phyloP scores from a whole-genome alignment of 352 stramenopile genomes.

The Pythium apleroticum region DNA sequence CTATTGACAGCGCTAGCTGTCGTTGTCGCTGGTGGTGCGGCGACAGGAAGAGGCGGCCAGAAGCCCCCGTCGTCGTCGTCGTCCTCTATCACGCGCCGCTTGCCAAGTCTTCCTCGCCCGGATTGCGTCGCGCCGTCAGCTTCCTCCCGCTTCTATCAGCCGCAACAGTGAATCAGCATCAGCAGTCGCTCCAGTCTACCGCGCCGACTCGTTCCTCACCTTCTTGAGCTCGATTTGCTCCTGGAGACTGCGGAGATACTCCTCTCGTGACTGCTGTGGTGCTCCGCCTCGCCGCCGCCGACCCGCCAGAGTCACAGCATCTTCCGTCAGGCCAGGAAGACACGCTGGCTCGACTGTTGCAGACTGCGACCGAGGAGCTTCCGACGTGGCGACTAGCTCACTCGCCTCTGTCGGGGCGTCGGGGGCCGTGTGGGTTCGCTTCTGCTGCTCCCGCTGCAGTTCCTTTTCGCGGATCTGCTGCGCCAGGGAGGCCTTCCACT shows the following conservation, averaged over 20 bases:
- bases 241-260: constrained; percentile 39
- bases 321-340: neutral
- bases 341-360: neutral
- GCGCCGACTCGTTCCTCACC: constrained; percentile 26
- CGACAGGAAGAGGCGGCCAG: neutral
- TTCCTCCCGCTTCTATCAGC: constrained; percentile 9
- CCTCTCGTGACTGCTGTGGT: constrained; percentile 32
- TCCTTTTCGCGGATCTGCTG: constrained; percentile 52
- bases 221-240: constrained; percentile 57
- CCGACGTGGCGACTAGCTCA: neutral
- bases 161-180: neutral
- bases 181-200: neutral
- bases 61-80: constrained; percentile 3
- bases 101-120: constrained; percentile 2
- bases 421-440: constrained; percentile 26
- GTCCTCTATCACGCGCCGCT: constrained; percentile 1
- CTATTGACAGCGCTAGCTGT: neutral
- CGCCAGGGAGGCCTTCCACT: constrained; percentile 49
- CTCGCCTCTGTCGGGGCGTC: neutral
- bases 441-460: constrained; percentile 8
- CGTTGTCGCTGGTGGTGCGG: neutral
- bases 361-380: neutral
- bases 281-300: constrained; percentile 11
- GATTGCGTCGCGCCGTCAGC: neutral
- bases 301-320: neutral